These are phyloP conservation scores for Colletotrichum destructivum DNA, from an alignment of 2,329 filamentous ascomycete genomes.

Conservation along the genomic window DNA sequence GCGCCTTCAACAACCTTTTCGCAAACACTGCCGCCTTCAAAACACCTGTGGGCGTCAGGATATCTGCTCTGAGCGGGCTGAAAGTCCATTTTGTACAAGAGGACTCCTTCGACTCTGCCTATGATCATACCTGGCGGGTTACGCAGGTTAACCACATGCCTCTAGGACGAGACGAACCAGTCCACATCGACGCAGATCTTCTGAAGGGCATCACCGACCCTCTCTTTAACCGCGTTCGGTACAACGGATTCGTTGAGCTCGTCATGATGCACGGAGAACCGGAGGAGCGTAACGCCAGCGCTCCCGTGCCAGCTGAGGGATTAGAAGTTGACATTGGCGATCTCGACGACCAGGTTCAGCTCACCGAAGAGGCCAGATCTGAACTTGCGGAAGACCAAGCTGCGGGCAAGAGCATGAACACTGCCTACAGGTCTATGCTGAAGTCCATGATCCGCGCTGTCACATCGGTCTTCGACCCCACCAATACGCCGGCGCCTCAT, in stretches of 20 bases:
- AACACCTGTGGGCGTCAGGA: constrained; percentile 46
- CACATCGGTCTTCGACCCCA: constrained; percentile 59
- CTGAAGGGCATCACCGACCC: constrained; percentile 85
- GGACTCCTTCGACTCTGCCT: constrained; percentile 56
- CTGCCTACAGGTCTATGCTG: constrained; percentile 59
- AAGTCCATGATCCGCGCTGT: constrained; percentile 63
- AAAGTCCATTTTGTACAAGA: constrained; percentile 79
- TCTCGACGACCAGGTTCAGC: constrained; percentile 37
- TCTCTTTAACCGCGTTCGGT: constrained; percentile 84
- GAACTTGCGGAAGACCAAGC: constrained; percentile 45
- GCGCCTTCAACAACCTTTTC: constrained; percentile 62
- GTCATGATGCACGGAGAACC: constrained; percentile 69
- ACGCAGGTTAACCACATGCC: constrained; percentile 85
- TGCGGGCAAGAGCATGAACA: constrained; percentile 39
- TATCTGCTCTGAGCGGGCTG: constrained; percentile 66
- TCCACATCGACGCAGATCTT: constrained; percentile 84
- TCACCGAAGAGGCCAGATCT: constrained; percentile 31
- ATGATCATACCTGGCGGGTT: constrained; percentile 74
- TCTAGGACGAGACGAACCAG: constrained; percentile 88
- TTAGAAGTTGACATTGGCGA: constrained; percentile 38
- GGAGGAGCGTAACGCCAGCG: constrained; percentile 47
- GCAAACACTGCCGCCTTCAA: constrained; percentile 49
- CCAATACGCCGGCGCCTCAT: constrained; percentile 50
- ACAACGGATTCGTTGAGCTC: constrained; percentile 81
- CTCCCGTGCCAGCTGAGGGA: constrained; percentile 27